A percentile compares a stretch with the other conserved stretches of the same genome.
Evolutionary conservation across 768 basidiomycete species (phyloP).

Genomic region (Suillus ampliporus): DNA sequence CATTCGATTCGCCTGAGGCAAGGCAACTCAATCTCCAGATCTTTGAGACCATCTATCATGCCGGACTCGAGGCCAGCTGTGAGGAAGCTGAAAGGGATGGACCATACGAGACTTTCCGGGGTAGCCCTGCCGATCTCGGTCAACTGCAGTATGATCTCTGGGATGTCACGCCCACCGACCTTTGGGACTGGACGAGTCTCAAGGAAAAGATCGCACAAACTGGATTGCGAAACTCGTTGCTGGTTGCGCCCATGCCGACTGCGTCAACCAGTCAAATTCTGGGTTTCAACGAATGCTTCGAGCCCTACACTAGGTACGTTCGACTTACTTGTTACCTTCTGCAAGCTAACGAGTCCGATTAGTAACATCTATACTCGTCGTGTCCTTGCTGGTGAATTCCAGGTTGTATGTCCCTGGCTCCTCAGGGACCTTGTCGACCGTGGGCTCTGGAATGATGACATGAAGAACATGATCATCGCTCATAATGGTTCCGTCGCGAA

Average conservation of each 20-base stretch:
- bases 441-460: conserved; percentile 95
- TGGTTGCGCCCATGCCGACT: conserved; percentile 98
- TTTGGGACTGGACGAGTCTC: conserved; percentile 94
- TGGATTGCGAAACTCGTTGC: conserved; percentile 89
- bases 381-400: conserved; percentile 99
- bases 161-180: conserved; percentile 85
- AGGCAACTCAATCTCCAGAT: conserved; percentile 92
- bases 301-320: conserved; percentile 90
- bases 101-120: conserved; percentile 87
- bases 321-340: not conserved
- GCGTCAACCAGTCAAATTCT: conserved; percentile 98
- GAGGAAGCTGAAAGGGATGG: conserved; percentile 84
- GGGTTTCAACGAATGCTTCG: conserved; percentile 98
- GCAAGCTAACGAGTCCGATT: conserved; percentile 16
- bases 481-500: conserved; percentile 90
- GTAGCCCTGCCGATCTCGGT: conserved; percentile 89
- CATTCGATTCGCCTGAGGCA: conserved; percentile 90
- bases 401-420: conserved; percentile 98
- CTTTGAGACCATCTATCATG: conserved; percentile 99
- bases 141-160: conserved; percentile 94
- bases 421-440: conserved; percentile 97
- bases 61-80: conserved; percentile 85
- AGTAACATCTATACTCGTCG: conserved; percentile 99
- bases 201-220: conserved; percentile 84
- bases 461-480: conserved; percentile 99